Base-by-base conservation (phyloP, 2,329 filamentous ascomycete species). In the Colletotrichum sp. region DNA sequence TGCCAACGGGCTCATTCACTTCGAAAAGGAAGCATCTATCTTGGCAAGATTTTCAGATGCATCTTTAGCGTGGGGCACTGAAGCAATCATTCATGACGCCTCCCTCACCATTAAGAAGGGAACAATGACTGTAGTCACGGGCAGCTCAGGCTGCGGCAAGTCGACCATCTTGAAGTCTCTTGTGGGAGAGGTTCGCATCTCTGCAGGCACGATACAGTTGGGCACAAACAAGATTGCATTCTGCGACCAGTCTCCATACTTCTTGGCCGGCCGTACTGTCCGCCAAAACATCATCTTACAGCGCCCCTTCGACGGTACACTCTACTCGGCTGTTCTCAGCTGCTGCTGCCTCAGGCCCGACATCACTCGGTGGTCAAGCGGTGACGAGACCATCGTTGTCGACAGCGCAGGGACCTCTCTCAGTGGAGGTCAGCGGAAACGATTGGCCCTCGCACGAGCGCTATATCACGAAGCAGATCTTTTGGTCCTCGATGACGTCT, bases 1-100 rank as follows among this genome's bases (percentile, higher is more conserved):
- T 48, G 3, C n/a, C n/a, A 52, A 10, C 43, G 43, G 43, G 1
- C n/a, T 21, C 0, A 1, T 52, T 52, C n/a, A 13, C n/a, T 0
- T 7, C 0, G 43, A 52, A 21, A 52, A 52, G n/a, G 1, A 21
- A 21, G 10, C 3, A 0, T 52, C 43, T 52, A 1, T 21, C n/a
- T 52, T 52, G 7, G 43, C 43, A 52, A 59, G 0, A 18, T 18
- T 59, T 28, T 59, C 7, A 2, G 24, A 28, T 1, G 55, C 13
- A 18, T 26, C 21, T 9, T 18, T 59, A 0, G 24, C 21, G 0
- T 59, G 55, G 55, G 55, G 55, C 13, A 10, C 0, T 59, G 55
- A 28, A 59, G 26, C 21, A 28, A 28, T 59, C 4, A n/a, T 59
- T 13, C 9, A 9, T 7, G 24, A 10, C 24, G 24, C 26, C 55